These are phyloP conservation scores for Kwoniella pini DNA, from an alignment of 768 basidiomycete species.

Conservation along the genomic window DNA sequence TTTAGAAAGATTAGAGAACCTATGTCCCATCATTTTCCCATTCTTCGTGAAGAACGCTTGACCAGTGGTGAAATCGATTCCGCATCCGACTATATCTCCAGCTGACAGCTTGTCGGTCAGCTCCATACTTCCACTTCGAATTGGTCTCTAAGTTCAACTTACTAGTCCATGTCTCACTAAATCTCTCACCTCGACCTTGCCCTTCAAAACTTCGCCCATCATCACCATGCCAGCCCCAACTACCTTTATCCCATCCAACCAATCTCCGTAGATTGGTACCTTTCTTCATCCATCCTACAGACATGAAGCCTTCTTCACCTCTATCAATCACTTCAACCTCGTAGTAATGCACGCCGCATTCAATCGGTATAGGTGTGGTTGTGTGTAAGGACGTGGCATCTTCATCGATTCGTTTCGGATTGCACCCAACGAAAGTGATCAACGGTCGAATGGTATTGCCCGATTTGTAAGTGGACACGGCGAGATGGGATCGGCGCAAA, in stretches of 20 bases:
- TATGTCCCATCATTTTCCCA: slow-evolving; percentile 58
- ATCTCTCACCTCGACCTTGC: slow-evolving; percentile 67
- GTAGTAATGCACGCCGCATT: slow-evolving; percentile 91
- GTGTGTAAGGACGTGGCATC: slow-evolving; percentile 85
- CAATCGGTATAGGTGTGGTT: slow-evolving; percentile 72
- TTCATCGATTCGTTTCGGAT: slow-evolving; percentile 61
- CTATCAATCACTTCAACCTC: slow-evolving; percentile 83
- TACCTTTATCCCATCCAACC: slow-evolving; percentile 53
- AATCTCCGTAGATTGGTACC: slow-evolving; percentile 37
- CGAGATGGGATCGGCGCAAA: slow-evolving; percentile 18
- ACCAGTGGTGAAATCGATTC: slow-evolving; percentile 77
- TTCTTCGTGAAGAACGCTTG: slow-evolving; percentile 89
- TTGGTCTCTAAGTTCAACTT: slow-evolving; percentile 42
- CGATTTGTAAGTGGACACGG: slow-evolving; percentile 8
- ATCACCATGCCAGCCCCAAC: slow-evolving; percentile 54
- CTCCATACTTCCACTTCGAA: too few species aligned
- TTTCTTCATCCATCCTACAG: slow-evolving; percentile 57
- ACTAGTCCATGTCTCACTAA: slow-evolving; percentile 81
- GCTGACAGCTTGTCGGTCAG: slow-evolving; percentile 57
- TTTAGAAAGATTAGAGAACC: slow-evolving; percentile 29
- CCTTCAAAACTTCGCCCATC: slow-evolving; percentile 64
- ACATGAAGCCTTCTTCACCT: slow-evolving; percentile 67
- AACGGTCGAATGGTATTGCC: slow-evolving; percentile 12
- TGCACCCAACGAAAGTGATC: slow-evolving; percentile 34
- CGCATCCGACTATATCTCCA: slow-evolving; percentile 87